These are phyloP conservation scores for Psilocybe cubensis DNA, from an alignment of 768 basidiomycete genomes.

Conservation along the genomic window DNA sequence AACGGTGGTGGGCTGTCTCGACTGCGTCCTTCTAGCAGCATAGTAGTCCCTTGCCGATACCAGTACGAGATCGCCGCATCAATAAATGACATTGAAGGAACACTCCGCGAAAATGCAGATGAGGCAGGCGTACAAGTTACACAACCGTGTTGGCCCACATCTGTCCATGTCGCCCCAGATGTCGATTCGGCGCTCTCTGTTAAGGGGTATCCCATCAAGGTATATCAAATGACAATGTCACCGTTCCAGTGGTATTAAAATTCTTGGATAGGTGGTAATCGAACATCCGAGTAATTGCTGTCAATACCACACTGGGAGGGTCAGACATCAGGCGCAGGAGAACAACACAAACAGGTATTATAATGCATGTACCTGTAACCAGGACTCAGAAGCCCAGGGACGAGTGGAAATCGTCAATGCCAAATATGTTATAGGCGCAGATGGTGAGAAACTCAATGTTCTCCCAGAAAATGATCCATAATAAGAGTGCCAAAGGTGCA, in stretches of 20 bases:
- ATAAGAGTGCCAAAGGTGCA: neutral
- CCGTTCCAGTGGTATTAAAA: neutral
- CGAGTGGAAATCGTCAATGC: slow-evolving; percentile 4
- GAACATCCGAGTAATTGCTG: neutral
- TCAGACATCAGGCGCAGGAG: neutral
- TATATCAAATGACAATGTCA: neutral
- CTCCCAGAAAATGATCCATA: neutral
- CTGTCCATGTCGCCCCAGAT: neutral
- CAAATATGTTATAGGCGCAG: slow-evolving; percentile 13
- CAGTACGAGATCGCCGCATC: slow-evolving; percentile 13
- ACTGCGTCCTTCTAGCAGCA: slow-evolving; percentile 3
- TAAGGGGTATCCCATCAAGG: neutral
- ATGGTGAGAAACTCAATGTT: slow-evolving; percentile 1
- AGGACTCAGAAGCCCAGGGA: neutral
- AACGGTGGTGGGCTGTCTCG: slow-evolving; percentile 1
- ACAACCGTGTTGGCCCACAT: slow-evolving; percentile 10
- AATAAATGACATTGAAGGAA: slow-evolving; percentile 8
- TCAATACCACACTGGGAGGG: neutral
- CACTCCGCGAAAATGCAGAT: slow-evolving; percentile 9
- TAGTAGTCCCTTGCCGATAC: slow-evolving; percentile 10
- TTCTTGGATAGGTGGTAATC: neutral
- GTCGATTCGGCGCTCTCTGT: neutral
- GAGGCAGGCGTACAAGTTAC: slow-evolving; percentile 6
- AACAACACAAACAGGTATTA: neutral
- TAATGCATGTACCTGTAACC: neutral